Evolutionary conservation across 2,329 filamentous ascomycete species (phyloP).

Genomic region (Cadophora malorum): DNA sequence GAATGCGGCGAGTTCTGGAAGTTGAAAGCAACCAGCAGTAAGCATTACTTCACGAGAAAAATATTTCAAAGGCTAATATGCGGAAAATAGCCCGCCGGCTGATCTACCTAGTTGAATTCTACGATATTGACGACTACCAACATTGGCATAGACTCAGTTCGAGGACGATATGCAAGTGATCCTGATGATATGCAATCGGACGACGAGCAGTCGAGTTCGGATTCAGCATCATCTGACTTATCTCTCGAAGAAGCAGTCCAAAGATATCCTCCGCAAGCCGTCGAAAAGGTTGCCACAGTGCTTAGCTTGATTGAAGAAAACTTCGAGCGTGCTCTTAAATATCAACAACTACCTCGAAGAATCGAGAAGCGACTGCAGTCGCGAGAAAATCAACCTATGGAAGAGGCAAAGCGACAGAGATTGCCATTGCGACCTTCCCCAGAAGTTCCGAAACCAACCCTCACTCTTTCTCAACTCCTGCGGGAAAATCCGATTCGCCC

Average conservation of each 20-base stretch:
- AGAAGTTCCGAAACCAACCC: neutral
- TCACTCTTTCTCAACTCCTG: neutral
- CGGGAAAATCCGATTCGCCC: neutral
- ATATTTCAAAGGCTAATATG: neutral
- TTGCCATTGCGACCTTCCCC: neutral
- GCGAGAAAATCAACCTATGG: neutral
- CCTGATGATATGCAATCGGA: neutral
- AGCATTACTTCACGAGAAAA: neutral
- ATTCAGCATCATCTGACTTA: neutral
- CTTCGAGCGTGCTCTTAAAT: neutral
- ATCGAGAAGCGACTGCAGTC: neutral
- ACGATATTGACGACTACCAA: neutral
- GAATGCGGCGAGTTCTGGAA: neutral
- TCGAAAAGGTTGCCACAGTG: neutral
- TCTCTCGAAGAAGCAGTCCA: conserved; percentile 10
- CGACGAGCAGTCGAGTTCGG: conserved; percentile 3
- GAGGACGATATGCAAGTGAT: neutral
- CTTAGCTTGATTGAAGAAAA: conserved; percentile 11
- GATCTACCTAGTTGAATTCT: neutral
- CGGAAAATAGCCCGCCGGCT: neutral
- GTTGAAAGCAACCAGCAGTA: neutral
- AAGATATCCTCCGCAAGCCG: neutral
- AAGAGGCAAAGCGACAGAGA: neutral
- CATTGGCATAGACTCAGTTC: neutral
- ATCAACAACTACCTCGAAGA: conserved; percentile 2